phyloP scores from a whole-genome alignment of 345 rosid genomes.

The Melaleuca quinquenervia region DNA sequence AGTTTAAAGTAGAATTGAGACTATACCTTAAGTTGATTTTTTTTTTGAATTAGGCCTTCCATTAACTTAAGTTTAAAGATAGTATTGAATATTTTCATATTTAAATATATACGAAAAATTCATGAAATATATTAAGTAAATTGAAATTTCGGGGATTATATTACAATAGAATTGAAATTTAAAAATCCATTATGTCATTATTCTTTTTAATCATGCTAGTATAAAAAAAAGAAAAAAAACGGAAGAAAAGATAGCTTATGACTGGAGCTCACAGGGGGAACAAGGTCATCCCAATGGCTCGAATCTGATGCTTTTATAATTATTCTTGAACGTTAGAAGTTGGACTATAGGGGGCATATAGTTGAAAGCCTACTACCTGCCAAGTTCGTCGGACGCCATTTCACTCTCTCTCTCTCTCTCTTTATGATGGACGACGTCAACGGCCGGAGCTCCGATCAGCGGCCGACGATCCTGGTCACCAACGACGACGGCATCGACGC shows the following conservation, averaged over 20 bases:
- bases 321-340: not conserved
- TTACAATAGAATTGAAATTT: too few relatives aligned
- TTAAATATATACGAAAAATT: too few relatives aligned
- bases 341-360: not conserved
- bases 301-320: not conserved
- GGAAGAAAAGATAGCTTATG: not conserved
- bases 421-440: not conserved
- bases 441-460: slow-evolving; percentile 3
- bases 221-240: not conserved
- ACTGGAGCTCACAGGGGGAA: not conserved
- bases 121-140: too few relatives aligned
- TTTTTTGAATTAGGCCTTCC: too few relatives aligned
- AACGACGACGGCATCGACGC: slow-evolving; percentile 98
- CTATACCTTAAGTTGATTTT: too few relatives aligned
- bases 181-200: too few relatives aligned
- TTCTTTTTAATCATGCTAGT: too few relatives aligned
- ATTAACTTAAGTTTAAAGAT: too few relatives aligned
- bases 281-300: not conserved
- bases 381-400: not conserved
- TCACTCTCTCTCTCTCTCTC: not conserved
- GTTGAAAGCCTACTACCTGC: too few relatives aligned
- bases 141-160: too few relatives aligned
- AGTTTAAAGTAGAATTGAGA: too few relatives aligned
- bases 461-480: slow-evolving; percentile 56
- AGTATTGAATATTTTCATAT: too few relatives aligned